Conservation (phyloP, 2,329 filamentous ascomycete species). For the Diaporthe sp. region DNA sequence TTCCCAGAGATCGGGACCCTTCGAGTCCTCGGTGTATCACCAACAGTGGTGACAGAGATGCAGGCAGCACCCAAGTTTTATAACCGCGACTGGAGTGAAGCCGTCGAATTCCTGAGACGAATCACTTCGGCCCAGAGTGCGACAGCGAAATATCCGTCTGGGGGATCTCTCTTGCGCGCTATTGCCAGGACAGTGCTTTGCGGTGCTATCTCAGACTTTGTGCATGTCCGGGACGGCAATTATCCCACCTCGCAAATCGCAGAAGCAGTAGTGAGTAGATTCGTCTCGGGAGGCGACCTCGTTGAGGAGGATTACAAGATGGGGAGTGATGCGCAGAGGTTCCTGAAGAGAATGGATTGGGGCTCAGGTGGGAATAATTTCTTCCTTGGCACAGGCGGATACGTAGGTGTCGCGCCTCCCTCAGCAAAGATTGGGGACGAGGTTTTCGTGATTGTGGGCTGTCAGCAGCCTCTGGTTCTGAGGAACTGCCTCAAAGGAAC, state of each 20-base stretch:
- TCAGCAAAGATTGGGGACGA: neutral
- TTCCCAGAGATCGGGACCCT: neutral
- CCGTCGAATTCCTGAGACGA: neutral
- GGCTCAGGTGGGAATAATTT: neutral
- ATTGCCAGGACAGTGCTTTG: neutral
- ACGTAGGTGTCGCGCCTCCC: neutral
- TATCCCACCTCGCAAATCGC: neutral
- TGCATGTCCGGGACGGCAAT: neutral
- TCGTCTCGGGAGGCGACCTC: neutral
- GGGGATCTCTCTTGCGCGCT: neutral
- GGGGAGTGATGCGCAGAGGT: neutral
- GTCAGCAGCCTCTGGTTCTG: neutral
- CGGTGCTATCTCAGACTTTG: neutral
- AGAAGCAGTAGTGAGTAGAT: neutral
- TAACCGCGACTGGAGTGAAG: neutral
- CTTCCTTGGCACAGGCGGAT: neutral
- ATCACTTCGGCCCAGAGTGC: neutral
- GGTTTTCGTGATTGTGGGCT: neutral
- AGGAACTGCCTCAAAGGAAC: neutral
- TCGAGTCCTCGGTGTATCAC: neutral
- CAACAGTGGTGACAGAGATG: neutral
- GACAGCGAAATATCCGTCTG: neutral
- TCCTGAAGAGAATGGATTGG: constrained; percentile 13
- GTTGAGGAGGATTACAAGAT: neutral
- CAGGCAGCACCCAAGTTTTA: neutral